Percentiles rank a stretch among this genome's conserved stretches.
These are phyloP conservation scores for Penicillium nordicum DNA, from an alignment of 2,329 filamentous ascomycete genomes.

Conservation along the genomic window DNA sequence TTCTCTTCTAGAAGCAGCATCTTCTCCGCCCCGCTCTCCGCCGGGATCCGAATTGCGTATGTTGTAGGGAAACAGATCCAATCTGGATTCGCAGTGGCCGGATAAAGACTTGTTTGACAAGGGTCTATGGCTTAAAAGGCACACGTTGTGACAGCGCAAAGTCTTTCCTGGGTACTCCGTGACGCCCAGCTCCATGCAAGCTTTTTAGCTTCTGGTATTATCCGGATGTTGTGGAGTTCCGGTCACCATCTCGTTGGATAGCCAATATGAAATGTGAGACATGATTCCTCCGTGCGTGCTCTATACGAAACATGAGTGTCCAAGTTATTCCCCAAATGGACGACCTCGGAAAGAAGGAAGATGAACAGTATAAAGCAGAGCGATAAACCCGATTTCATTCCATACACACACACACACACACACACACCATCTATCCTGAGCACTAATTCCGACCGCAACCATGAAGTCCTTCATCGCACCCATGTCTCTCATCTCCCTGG, in stretches of 20 bases:
- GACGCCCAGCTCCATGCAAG: not conserved
- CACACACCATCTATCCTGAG: not conserved
- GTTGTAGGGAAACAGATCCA: not conserved
- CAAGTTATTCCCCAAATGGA: not conserved
- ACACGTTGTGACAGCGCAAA: not conserved
- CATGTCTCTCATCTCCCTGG: slow-evolving; percentile 20
- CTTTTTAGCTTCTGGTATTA: not conserved
- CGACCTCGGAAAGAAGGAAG: not conserved
- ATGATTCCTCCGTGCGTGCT: slow-evolving; percentile 16
- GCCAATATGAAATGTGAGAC: slow-evolving; percentile 14
- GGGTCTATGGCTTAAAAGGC: not conserved
- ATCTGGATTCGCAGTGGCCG: not conserved
- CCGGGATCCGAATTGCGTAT: slow-evolving; percentile 12
- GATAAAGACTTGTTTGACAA: not conserved
- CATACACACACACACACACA: not conserved
- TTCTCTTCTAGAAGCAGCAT: slow-evolving; percentile 6
- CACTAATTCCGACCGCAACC: slow-evolving; percentile 5
- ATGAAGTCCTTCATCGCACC: slow-evolving; percentile 29
- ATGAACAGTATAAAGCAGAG: slow-evolving; percentile 1
- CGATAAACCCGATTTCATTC: not conserved
- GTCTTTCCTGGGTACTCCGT: not conserved
- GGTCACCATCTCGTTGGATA: not conserved
- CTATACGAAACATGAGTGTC: slow-evolving; percentile 15
- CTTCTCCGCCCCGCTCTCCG: not conserved
- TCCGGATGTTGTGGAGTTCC: slow-evolving; percentile 12